Evolutionary conservation across 2,329 filamentous ascomycete species (phyloP).

Genomic region (Sporothrix pallida): DNA sequence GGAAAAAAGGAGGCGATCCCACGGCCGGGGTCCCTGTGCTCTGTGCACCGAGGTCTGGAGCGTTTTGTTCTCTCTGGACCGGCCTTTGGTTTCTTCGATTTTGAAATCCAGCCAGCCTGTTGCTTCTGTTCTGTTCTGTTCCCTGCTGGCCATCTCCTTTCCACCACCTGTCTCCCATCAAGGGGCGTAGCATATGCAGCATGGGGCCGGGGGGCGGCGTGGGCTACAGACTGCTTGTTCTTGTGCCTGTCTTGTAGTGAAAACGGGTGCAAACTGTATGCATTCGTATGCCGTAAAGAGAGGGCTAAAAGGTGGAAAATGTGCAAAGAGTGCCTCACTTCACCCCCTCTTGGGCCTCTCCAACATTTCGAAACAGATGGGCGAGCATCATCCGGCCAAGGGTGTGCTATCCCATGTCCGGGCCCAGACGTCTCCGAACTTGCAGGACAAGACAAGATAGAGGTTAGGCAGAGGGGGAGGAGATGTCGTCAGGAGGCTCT

Average conservation of each 20-base stretch:
- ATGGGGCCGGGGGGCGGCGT: background rate
- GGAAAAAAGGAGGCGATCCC: conserved; percentile 30
- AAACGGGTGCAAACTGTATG: too few species aligned
- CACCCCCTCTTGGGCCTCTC: conserved; percentile 14
- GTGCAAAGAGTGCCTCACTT: background rate
- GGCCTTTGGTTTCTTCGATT: background rate
- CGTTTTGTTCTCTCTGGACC: background rate
- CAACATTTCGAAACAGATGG: conserved; percentile 51
- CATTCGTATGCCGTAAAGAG: background rate
- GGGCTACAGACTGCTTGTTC: too few species aligned
- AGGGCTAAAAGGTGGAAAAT: background rate
- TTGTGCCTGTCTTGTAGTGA: too few species aligned
- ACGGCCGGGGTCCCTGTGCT: conserved; percentile 3
- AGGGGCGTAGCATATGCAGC: conserved; percentile 25
- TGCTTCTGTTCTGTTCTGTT: background rate
- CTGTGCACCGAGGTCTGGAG: conserved; percentile 26
- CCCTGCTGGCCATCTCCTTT: conserved; percentile 20
- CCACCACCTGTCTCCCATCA: background rate
- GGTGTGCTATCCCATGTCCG: conserved; percentile 39
- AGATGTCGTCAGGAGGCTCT: conserved; percentile 23
- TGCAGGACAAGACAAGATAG: background rate
- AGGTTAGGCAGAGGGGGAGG: background rate
- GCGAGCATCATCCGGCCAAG: conserved; percentile 47
- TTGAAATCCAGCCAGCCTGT: background rate
- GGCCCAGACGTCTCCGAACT: conserved; percentile 43